phyloP scores from a whole-genome alignment of 805 yeast species.

The Lachancea kluyveri region DNA sequence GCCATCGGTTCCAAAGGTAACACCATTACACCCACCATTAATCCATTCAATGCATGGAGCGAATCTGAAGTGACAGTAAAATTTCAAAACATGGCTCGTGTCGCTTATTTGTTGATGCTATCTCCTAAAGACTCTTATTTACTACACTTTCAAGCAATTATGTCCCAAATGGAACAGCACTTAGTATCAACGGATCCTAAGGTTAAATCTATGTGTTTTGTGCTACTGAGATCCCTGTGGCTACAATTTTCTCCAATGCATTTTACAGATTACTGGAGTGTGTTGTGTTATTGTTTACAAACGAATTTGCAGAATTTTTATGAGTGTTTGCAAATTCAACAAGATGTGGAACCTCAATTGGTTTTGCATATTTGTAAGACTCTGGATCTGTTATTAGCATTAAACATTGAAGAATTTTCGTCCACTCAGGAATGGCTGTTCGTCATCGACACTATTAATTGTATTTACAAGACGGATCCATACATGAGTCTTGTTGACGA shows the following conservation, averaged over 20 bases:
- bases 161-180: conserved; percentile 39
- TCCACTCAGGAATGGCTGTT: conserved; percentile 76
- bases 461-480: conserved; percentile 38
- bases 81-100: conserved; percentile 49
- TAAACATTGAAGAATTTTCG: conserved; percentile 74
- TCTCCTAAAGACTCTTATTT: conserved; percentile 53
- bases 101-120: conserved; percentile 57
- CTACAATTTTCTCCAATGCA: conserved; percentile 59
- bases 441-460: conserved; percentile 60
- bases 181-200: conserved; percentile 25
- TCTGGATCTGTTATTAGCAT: conserved; percentile 62
- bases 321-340: conserved; percentile 24
- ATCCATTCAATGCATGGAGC: conserved; percentile 55
- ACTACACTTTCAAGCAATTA: conserved; percentile 41
- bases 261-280: conserved; percentile 63
- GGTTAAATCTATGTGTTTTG: conserved; percentile 32
- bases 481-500: conserved; percentile 40
- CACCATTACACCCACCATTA: conserved; percentile 47
- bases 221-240: conserved; percentile 58
- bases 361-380: conserved; percentile 64
- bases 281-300: conserved; percentile 57
- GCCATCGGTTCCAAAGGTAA: conserved; percentile 34
- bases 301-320: conserved; percentile 26
- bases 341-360: conserved; percentile 26
- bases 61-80: conserved; percentile 58